Evolutionary conservation across 2,329 filamentous ascomycete genomes (phyloP).

Genomic region (Rhexocercosporidium sp.): DNA sequence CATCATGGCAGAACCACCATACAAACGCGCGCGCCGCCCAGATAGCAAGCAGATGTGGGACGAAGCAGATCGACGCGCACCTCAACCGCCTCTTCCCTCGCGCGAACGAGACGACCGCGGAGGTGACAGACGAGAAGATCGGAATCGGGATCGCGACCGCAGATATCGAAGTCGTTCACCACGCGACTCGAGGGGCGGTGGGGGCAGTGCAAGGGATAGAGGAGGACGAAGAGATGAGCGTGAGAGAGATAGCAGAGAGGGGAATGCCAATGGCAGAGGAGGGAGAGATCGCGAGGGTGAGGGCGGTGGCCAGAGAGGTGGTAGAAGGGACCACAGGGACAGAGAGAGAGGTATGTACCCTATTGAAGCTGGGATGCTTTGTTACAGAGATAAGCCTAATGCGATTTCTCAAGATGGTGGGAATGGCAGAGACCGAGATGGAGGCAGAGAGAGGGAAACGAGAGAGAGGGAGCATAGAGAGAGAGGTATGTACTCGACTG

Average conservation of each 20-base stretch:
- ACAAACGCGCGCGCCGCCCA: slow-evolving; percentile 54
- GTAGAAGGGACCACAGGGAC: slow-evolving; percentile 24
- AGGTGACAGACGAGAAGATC: slow-evolving; percentile 44
- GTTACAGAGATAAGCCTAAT: slow-evolving; percentile 3
- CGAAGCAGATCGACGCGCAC: slow-evolving; percentile 46
- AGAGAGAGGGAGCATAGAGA: slow-evolving; percentile 18
- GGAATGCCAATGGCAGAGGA: slow-evolving; percentile 17
- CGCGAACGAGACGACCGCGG: slow-evolving; percentile 35
- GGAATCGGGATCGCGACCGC: slow-evolving; percentile 39
- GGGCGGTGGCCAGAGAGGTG: slow-evolving; percentile 3
- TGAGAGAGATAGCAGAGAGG: slow-evolving; percentile 34
- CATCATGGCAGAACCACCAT: slow-evolving; percentile 57
- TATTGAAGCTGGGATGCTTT: not conserved
- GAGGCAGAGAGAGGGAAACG: slow-evolving; percentile 17
- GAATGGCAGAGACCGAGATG: slow-evolving; percentile 4
- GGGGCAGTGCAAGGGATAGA: slow-evolving; percentile 35
- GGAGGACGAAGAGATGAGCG: slow-evolving; percentile 30
- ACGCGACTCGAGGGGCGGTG: slow-evolving; percentile 30
- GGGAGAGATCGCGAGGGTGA: slow-evolving; percentile 20
- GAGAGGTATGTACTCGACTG: slow-evolving; percentile 10
- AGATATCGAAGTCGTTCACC: slow-evolving; percentile 43
- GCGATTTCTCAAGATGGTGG: not conserved
- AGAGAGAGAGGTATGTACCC: slow-evolving; percentile 29
- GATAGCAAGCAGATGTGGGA: slow-evolving; percentile 69
- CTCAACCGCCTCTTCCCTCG: slow-evolving; percentile 36